These are phyloP conservation scores for Carex sylvatica DNA, from an alignment of 202 grass and related monocot genomes.

Conservation along the genomic window DNA sequence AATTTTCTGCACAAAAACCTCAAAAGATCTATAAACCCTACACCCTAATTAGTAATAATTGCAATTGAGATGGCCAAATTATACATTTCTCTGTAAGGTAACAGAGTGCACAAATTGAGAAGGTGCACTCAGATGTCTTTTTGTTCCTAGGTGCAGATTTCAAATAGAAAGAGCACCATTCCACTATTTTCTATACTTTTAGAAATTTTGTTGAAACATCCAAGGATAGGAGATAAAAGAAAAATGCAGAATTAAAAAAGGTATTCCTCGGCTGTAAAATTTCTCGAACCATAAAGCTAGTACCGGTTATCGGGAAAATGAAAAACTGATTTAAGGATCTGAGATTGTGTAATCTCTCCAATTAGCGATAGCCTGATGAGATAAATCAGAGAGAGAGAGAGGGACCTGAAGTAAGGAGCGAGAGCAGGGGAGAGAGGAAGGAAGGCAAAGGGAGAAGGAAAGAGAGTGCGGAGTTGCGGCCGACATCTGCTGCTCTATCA, in stretches of 20 bases:
- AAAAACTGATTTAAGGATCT: not conserved
- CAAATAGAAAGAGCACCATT: not conserved
- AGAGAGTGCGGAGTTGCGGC: not conserved
- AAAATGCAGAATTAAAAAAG: not conserved
- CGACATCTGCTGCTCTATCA: not conserved
- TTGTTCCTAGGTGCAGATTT: not conserved
- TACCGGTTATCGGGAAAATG: not conserved
- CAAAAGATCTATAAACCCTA: not conserved
- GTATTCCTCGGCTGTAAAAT: not conserved
- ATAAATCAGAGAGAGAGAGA: conserved; percentile 11
- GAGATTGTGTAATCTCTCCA: not conserved
- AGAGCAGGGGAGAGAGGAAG: not conserved
- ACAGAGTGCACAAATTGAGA: not conserved
- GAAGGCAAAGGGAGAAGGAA: not conserved
- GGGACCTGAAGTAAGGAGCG: not conserved
- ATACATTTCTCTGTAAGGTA: too few species aligned
- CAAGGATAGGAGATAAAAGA: not conserved
- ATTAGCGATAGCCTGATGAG: not conserved
- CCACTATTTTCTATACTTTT: not conserved
- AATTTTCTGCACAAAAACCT: not conserved
- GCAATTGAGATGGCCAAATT: not conserved
- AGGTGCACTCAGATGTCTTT: not conserved
- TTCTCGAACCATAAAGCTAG: not conserved
- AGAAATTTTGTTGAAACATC: not conserved
- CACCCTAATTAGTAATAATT: not conserved